Conservation (phyloP, 2,329 filamentous ascomycete genomes). For the Lasiodiplodia sp. region DNA sequence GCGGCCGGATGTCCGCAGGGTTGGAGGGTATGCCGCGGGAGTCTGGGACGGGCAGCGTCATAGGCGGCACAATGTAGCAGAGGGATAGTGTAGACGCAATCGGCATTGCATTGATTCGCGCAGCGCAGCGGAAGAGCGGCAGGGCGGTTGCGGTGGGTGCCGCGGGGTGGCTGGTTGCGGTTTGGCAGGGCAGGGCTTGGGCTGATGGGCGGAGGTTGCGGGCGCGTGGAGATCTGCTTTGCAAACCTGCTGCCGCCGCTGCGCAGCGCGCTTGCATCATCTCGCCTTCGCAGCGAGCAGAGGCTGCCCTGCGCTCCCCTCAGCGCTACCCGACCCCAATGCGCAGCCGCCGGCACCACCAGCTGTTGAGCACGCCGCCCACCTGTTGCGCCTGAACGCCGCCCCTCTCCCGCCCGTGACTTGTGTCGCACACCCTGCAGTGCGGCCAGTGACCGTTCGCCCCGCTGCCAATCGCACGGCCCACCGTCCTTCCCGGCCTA, state of each 20-base stretch:
- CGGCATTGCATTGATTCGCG: not conserved
- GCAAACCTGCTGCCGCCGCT: conserved; percentile 23
- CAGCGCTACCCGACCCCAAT: conserved; percentile 3
- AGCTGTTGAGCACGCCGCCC: not conserved
- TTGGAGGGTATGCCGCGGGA: not conserved
- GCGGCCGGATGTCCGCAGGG: not conserved
- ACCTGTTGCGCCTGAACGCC: not conserved
- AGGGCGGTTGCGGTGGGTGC: not conserved
- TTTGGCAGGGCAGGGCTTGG: conserved; percentile 1
- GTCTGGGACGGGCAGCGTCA: not conserved
- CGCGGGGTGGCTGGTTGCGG: conserved; percentile 3
- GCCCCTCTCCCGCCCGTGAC: conserved; percentile 26
- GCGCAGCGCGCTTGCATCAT: conserved; percentile 9
- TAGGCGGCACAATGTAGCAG: not conserved
- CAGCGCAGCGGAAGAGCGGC: not conserved
- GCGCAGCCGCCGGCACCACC: conserved; percentile 4
- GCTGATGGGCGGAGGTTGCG: conserved; percentile 2
- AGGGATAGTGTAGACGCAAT: not conserved
- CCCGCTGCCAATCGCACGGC: conserved; percentile 29
- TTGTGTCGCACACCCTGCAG: conserved; percentile 23
- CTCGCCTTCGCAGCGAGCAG: conserved; percentile 19
- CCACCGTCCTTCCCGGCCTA: conserved; percentile 17
- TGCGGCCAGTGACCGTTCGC: conserved; percentile 24
- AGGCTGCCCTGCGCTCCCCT: conserved; percentile 5
- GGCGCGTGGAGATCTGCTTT: conserved; percentile 7